Base-by-base conservation (phyloP, 2,329 filamentous ascomycete species). In the Lecanicillium sp. region DNA sequence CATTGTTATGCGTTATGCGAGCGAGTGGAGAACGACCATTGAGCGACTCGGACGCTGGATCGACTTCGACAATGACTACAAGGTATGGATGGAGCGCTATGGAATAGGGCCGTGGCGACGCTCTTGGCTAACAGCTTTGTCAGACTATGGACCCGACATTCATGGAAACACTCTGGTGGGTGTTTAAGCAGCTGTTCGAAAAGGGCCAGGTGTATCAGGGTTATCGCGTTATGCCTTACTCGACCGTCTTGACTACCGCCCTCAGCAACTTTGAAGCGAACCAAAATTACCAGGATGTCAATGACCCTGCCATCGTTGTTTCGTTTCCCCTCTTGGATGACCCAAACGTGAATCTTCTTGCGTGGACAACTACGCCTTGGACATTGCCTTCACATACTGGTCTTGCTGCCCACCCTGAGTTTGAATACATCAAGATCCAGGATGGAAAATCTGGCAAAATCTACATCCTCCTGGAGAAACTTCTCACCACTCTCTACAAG, bases 161-260 rank as follows among this genome's bases (percentile, higher is more conserved):
- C 65, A 97, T 96, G 90, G 90, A 96, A 67, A 84, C 84, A 0
- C 79, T 86, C 48, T 97, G 90, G 90, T 96, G 90, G 89, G 84
- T 92, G 14, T 95, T 95, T 71, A 94, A 92, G 68, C 79, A 90
- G 58, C 72, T 96, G 17, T 94, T 87, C 59, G 85, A 94, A 51
- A 94, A 95, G 65, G 85, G 80, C 41, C 72, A 84, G 45, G 87
- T 96, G 40, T 97, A 96, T 60, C 84, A 87, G 50, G 89, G 87
- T 31, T 85, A 92, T 62, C 80, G 82, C 55, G 87, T 97, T 46
- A 92, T 97, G 86, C 90, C 90, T 11, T 97, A 92, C 62, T 95
- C 87, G 20, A 96, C 88, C 2, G 87, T 83, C 13, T 74, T 95
- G 54, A 88, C 84, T 40, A 96, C 89, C 3, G 84, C 88, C 5